These are phyloP conservation scores for Trichoderma endophyticum DNA, from an alignment of 2,329 filamentous ascomycete species.

Conservation along the genomic window DNA sequence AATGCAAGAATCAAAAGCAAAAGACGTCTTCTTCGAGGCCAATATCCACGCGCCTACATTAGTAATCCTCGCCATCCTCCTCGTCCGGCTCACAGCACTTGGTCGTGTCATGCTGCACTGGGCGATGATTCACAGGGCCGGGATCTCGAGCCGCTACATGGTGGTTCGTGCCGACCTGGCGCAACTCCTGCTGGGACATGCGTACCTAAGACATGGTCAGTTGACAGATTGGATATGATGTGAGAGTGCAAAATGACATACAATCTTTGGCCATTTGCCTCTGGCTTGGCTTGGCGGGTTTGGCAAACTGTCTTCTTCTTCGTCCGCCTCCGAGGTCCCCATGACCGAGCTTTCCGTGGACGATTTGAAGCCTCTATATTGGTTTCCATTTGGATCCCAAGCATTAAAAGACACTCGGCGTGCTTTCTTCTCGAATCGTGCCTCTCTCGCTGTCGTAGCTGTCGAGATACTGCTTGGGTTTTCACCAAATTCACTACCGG, in stretches of 20 bases:
- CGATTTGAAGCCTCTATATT: slow-evolving; percentile 24
- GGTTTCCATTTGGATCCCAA: slow-evolving; percentile 31
- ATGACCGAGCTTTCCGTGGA: slow-evolving; percentile 25
- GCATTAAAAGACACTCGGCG: slow-evolving; percentile 28
- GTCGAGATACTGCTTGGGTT: slow-evolving; percentile 28
- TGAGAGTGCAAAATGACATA: neutral
- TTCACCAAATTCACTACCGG: neutral
- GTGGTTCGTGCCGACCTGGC: neutral
- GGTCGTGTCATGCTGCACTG: slow-evolving; percentile 15
- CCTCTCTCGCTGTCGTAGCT: slow-evolving; percentile 29
- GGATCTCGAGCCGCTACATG: slow-evolving; percentile 15
- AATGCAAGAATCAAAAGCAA: neutral
- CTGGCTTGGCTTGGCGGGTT: neutral
- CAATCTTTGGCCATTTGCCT: slow-evolving; percentile 27
- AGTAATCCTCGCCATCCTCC: slow-evolving; percentile 21
- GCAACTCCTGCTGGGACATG: slow-evolving; percentile 4
- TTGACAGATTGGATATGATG: too few species aligned
- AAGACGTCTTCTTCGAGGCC: neutral
- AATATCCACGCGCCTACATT: neutral
- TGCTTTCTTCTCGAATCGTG: neutral
- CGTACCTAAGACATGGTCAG: slow-evolving; percentile 2
- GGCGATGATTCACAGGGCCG: slow-evolving; percentile 21
- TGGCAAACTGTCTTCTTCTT: neutral
- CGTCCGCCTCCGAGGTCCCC: neutral
- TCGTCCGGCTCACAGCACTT: slow-evolving; percentile 25